phyloP scores from a whole-genome alignment of 1,139 yeast genomes.

The Saccharomyces hybrid region DNA sequence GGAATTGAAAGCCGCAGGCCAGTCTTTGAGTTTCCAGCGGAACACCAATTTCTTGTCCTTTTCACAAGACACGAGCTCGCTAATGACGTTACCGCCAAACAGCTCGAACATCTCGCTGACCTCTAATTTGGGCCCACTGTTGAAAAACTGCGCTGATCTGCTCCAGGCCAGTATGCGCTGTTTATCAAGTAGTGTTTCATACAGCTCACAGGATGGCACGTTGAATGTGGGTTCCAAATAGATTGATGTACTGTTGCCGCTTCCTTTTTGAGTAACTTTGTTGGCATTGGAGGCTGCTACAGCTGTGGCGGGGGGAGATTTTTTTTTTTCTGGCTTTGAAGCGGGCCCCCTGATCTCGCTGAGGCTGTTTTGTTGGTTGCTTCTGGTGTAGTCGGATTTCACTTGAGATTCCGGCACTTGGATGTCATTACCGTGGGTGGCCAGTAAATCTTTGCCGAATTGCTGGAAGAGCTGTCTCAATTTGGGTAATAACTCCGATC shows the following conservation, averaged over 20 bases:
- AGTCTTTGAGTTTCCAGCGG: slow-evolving; percentile 81
- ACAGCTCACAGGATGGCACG: slow-evolving; percentile 81
- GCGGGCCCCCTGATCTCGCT: slow-evolving; percentile 19
- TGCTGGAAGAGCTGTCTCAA: slow-evolving; percentile 50
- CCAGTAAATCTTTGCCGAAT: slow-evolving; percentile 74
- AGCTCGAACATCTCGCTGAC: slow-evolving; percentile 60
- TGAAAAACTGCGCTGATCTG: slow-evolving; percentile 43
- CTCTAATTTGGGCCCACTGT: slow-evolving; percentile 16
- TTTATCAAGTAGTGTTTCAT: slow-evolving; percentile 65
- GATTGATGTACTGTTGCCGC: slow-evolving; percentile 62
- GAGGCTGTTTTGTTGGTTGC: slow-evolving; percentile 42
- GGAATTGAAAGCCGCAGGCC: slow-evolving; percentile 75
- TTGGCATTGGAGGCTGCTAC: slow-evolving; percentile 16
- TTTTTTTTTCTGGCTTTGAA: slow-evolving; percentile 10
- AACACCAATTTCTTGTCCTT: slow-evolving; percentile 50
- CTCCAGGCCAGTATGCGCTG: slow-evolving; percentile 85
- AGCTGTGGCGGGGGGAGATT: slow-evolving; percentile 9
- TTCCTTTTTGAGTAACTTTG: slow-evolving; percentile 30
- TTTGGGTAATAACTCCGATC: slow-evolving; percentile 58
- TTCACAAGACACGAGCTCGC: slow-evolving; percentile 51
- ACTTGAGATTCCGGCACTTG: slow-evolving; percentile 70
- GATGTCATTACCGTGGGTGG: slow-evolving; percentile 74
- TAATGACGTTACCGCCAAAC: slow-evolving; percentile 85
- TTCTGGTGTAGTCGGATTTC: slow-evolving; percentile 57
- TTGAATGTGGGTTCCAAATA: slow-evolving; percentile 75